A percentile compares a stretch with the other conserved stretches of the same genome.
phyloP scores from a whole-genome alignment of 2,329 filamentous ascomycete genomes.

The Diaporthe helianthi region DNA sequence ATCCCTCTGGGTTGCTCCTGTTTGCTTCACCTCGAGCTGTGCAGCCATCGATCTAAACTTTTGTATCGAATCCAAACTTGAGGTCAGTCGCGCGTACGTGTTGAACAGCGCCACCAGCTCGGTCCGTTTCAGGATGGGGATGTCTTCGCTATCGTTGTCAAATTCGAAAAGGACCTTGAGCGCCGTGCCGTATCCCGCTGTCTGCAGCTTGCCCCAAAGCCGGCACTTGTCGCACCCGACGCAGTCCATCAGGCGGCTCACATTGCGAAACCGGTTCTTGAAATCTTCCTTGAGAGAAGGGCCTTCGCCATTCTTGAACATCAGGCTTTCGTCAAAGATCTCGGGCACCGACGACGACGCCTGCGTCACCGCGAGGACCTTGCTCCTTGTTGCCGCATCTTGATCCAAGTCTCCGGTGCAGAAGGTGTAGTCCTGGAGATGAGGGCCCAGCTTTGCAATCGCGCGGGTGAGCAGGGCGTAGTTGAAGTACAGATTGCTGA shows the following conservation, averaged over 20 bases:
- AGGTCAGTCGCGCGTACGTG: constrained; percentile 86
- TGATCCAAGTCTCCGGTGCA: constrained; percentile 85
- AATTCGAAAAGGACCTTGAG: constrained; percentile 97
- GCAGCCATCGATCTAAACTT: constrained; percentile 70
- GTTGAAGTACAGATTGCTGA: constrained; percentile 99
- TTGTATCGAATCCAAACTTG: constrained; percentile 77
- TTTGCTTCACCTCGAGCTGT: constrained; percentile 43
- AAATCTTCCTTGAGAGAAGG: constrained; percentile 94
- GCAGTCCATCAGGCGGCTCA: constrained; percentile 97
- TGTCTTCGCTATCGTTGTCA: constrained; percentile 69
- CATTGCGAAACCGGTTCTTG: constrained; percentile 94
- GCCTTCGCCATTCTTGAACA: constrained; percentile 84
- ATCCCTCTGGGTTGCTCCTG: constrained; percentile 38
- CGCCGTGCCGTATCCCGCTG: constrained; percentile 90
- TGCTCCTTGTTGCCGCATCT: constrained; percentile 79
- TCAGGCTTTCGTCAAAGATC: constrained; percentile 93
- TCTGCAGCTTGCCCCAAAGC: constrained; percentile 97
- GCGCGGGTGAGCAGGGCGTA: constrained; percentile 94
- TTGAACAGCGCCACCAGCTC: constrained; percentile 96
- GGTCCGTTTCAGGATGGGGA: constrained; percentile 80
- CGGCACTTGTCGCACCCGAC: constrained; percentile 98
- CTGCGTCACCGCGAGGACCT: constrained; percentile 78
- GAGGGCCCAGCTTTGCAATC: constrained; percentile 85
- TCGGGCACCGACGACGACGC: constrained; percentile 73
- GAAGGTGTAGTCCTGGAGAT: constrained; percentile 83